Base-by-base conservation (phyloP, 345 rosid genomes). In the Dipteronia sinensis region DNA sequence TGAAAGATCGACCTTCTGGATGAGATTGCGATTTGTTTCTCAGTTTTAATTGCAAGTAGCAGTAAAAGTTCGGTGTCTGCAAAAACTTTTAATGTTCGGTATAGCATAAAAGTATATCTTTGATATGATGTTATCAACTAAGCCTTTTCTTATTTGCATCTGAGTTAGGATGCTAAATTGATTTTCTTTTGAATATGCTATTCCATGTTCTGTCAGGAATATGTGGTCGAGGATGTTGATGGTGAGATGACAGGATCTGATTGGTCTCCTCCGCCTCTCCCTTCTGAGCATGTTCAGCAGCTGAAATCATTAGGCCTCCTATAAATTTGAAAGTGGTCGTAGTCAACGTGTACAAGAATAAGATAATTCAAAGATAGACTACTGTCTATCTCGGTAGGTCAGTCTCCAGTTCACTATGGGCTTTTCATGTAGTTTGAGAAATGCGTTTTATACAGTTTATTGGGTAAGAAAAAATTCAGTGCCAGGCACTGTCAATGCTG, bases 141-240 rank as follows among this genome's bases (percentile, higher is more conserved):
- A 16, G 12, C 3, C 5, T 63, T 74, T 29, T 29, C 46, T 64
- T 11, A 31, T 20, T 74, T 49, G 1, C 23, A 22, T 2, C 2
- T 13, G 31, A 65, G 17, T 67, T 64, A 55, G 20, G 65, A 20
- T 29, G 12, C 71, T 65, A 16, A 67, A 10, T 38, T 69, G 40
- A 69, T 71, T 67, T 31, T 53, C 22, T n/a, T 72, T 12, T 46
- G 59, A 67, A 58, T 65, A 38, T 58, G 29, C 62, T 61, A 17
- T n/a, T 25, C 19, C 51, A 44, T 72, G 42, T 42, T 72, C 19
- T 70, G 27, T n/a, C 78, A 97, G 98, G 98, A 97, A 79, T 97
- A 97, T 78, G 98, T 97, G 59, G 99, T 97, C 11, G 98, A 97
- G 87, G 99, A 97, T 85, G 98, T 93, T 49, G 99, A 97, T 76